phyloP scores from a whole-genome alignment of 2,329 filamentous ascomycete species.

The Aureobasidium sp. region DNA sequence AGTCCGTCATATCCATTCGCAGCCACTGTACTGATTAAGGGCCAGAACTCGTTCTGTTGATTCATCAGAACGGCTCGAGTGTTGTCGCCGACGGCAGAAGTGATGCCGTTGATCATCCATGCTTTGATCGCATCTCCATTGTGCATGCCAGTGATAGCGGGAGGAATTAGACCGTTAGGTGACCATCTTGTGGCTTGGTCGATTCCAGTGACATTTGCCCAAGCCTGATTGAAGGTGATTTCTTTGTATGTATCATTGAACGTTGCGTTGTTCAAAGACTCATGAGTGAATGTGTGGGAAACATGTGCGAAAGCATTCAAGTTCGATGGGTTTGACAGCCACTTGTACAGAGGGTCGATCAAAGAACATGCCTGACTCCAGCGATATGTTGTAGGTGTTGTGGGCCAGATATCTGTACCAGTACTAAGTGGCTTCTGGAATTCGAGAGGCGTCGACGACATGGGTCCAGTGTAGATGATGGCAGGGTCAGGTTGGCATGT shows the following conservation, averaged over 20 bases:
- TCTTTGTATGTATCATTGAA: constrained; percentile 63
- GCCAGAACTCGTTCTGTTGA: constrained; percentile 58
- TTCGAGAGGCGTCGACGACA: constrained; percentile 47
- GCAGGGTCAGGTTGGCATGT: constrained; percentile 36
- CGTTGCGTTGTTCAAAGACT: constrained; percentile 66
- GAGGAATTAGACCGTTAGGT: constrained; percentile 63
- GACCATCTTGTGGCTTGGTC: constrained; percentile 55
- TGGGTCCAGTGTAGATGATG: constrained; percentile 42
- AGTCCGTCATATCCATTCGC: constrained; percentile 63
- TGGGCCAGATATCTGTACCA: constrained; percentile 43
- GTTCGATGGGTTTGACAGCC: constrained; percentile 57
- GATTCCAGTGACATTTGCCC: constrained; percentile 62
- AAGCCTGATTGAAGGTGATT: constrained; percentile 67
- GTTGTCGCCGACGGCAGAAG: constrained; percentile 69
- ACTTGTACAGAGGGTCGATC: constrained; percentile 57
- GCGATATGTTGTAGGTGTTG: constrained; percentile 47
- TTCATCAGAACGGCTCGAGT: constrained; percentile 63
- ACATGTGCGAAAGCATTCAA: constrained; percentile 62
- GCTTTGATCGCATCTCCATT: constrained; percentile 69
- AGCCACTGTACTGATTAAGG: constrained; percentile 57
- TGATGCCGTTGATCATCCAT: constrained; percentile 67
- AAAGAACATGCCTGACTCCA: constrained; percentile 58
- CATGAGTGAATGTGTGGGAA: constrained; percentile 70
- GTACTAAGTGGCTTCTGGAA: constrained; percentile 50
- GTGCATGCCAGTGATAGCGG: constrained; percentile 69